Evolutionary conservation across 345 rosid species (phyloP).

Genomic region (Murraya paniculata): DNA sequence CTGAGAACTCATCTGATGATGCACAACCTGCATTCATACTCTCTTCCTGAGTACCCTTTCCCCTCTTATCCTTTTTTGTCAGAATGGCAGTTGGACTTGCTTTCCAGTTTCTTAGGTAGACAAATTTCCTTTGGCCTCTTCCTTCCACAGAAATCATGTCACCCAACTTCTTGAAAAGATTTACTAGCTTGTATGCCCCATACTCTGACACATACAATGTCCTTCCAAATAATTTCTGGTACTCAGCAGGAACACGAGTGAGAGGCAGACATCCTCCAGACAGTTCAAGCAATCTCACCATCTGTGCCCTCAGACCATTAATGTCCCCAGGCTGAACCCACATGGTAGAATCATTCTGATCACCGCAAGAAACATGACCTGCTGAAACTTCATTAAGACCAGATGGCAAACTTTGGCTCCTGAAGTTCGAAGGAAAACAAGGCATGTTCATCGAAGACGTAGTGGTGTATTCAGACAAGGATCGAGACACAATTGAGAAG

Average conservation of each 20-base stretch:
- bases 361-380: slow-evolving; percentile 37
- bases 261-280: slow-evolving; percentile 84
- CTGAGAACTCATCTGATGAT: slow-evolving; percentile 75
- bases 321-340: slow-evolving; percentile 96
- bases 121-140: slow-evolving; percentile 66
- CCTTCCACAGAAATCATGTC: slow-evolving; percentile 68
- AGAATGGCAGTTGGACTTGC: slow-evolving; percentile 40
- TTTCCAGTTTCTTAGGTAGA: slow-evolving; percentile 66
- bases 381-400: slow-evolving; percentile 44
- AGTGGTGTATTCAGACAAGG: slow-evolving; percentile 47
- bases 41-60: slow-evolving; percentile 41
- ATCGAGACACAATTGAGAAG: slow-evolving; percentile 50
- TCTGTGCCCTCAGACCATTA: slow-evolving; percentile 70
- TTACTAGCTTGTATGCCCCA: slow-evolving; percentile 68
- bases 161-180: slow-evolving; percentile 83
- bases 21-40: slow-evolving; percentile 34
- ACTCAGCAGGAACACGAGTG: slow-evolving; percentile 66
- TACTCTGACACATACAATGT: slow-evolving; percentile 80
- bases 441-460: slow-evolving; percentile 36
- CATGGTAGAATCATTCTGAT: slow-evolving; percentile 58
- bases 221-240: slow-evolving; percentile 71
- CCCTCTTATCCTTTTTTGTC: slow-evolving; percentile 58
- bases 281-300: slow-evolving; percentile 79
- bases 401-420: slow-evolving; percentile 61
- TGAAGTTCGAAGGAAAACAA: slow-evolving; percentile 31